These are phyloP conservation scores for Kalanchoe fedtschenkoi DNA, from an alignment of 164 flowering plant genomes.

Conservation along the genomic window DNA sequence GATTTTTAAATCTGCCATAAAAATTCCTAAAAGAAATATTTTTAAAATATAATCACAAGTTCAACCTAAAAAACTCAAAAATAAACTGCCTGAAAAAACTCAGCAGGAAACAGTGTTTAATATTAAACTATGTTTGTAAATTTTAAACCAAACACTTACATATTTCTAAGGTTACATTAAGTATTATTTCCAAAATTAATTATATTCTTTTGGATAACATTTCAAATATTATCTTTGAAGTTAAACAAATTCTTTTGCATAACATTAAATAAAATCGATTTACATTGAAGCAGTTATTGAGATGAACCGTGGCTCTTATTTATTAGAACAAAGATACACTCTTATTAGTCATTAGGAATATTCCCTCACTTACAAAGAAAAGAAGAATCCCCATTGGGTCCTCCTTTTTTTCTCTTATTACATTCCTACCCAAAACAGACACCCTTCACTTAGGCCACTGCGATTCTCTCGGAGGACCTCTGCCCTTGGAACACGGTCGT, in stretches of 20 bases:
- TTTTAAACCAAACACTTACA: too few relatives aligned
- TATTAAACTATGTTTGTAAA: too few relatives aligned
- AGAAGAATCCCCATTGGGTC: background rate
- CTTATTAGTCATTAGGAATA: background rate
- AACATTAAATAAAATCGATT: too few relatives aligned
- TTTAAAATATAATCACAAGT: background rate
- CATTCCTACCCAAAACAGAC: background rate
- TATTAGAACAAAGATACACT: slow-evolving; percentile 5
- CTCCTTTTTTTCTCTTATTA: background rate
- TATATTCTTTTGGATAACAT: background rate
- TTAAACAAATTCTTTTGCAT: too few relatives aligned
- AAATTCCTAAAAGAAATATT: background rate
- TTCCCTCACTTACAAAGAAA: slow-evolving; percentile 1
- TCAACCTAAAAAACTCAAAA: too few relatives aligned
- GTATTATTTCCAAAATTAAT: too few relatives aligned
- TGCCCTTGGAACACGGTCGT: slow-evolving; percentile 9
- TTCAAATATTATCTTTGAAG: too few relatives aligned
- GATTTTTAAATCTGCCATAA: background rate
- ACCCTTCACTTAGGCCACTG: background rate
- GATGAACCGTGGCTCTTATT: slow-evolving; percentile 53
- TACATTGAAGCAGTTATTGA: slow-evolving; percentile 20
- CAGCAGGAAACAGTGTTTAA: too few relatives aligned
- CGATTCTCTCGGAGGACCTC: slow-evolving; percentile 7
- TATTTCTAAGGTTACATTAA: too few relatives aligned
- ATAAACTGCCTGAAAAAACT: too few relatives aligned